Percentiles rank a stretch among this genome's conserved stretches.
Conservation (phyloP, 2,329 filamentous ascomycete species). For the Hymenoscyphus occultus region DNA sequence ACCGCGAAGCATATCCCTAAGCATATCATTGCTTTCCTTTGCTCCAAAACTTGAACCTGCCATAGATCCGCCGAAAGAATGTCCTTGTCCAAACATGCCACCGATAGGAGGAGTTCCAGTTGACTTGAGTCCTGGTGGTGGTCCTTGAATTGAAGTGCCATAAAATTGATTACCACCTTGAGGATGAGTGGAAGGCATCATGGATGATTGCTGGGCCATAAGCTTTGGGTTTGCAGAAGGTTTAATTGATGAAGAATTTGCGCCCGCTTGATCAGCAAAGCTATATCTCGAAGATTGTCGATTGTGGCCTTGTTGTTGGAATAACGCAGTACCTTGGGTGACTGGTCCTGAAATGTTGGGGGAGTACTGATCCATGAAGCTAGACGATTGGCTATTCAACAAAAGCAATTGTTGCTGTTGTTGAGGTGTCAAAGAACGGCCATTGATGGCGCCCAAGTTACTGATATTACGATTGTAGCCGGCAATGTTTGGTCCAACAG, state of each 20-base stretch:
- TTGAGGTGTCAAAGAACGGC: slow-evolving; percentile 74
- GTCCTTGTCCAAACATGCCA: slow-evolving; percentile 86
- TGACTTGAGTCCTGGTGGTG: slow-evolving; percentile 91
- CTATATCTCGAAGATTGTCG: slow-evolving; percentile 85
- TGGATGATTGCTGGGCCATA: slow-evolving; percentile 83
- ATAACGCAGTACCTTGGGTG: slow-evolving; percentile 47
- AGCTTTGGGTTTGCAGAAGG: slow-evolving; percentile 74
- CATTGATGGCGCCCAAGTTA: slow-evolving; percentile 57
- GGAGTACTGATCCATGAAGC: slow-evolving; percentile 60
- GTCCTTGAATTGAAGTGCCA: slow-evolving; percentile 80
- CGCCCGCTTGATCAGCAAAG: slow-evolving; percentile 74
- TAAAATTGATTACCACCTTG: slow-evolving; percentile 72
- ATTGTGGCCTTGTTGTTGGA: slow-evolving; percentile 66
- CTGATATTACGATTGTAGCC: slow-evolving; percentile 49
- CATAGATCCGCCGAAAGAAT: slow-evolving; percentile 71
- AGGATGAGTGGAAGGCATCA: slow-evolving; percentile 61
- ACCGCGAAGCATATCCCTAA: slow-evolving; percentile 78
- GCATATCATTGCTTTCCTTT: slow-evolving; percentile 73
- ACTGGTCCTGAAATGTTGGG: slow-evolving; percentile 49
- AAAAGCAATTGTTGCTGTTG: slow-evolving; percentile 68
- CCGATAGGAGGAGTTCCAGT: slow-evolving; percentile 87
- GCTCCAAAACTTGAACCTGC: slow-evolving; percentile 58
- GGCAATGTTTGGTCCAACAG: slow-evolving; percentile 52
- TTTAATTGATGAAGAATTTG: slow-evolving; percentile 63
- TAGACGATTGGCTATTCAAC: slow-evolving; percentile 42